A percentile compares a stretch with the other conserved stretches of the same genome.
Evolutionary conservation across 2,329 filamentous ascomycete genomes (phyloP).

Genomic region (Endoconidiophora laricicola): DNA sequence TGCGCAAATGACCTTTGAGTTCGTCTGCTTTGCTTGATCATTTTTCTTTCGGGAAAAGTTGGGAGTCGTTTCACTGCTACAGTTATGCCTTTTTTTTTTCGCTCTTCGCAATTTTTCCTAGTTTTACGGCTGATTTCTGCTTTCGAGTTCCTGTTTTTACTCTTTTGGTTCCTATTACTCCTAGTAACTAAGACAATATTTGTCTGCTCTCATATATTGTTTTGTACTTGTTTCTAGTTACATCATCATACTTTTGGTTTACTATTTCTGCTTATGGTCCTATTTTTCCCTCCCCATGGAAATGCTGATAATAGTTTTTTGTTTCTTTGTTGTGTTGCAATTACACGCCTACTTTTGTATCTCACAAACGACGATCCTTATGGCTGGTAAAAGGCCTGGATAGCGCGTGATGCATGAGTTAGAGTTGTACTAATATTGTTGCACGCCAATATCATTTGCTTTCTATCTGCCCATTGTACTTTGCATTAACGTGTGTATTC

Average conservation of each 20-base stretch:
- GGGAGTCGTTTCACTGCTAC: background rate
- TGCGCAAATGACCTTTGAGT: background rate
- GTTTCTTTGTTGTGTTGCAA: background rate
- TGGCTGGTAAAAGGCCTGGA: conserved; percentile 1
- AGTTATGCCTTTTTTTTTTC: background rate
- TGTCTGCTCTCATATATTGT: background rate
- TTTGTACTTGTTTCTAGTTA: background rate
- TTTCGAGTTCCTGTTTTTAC: background rate
- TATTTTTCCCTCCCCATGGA: too few relatives aligned
- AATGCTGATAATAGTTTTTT: background rate
- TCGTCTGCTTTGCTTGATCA: background rate
- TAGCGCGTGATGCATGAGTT: background rate
- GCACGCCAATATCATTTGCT: too few relatives aligned
- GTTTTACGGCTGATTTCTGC: background rate
- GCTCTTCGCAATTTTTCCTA: background rate
- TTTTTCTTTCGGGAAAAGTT: background rate
- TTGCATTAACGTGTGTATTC: too few relatives aligned
- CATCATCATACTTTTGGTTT: background rate
- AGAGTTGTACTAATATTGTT: background rate
- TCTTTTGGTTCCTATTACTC: background rate
- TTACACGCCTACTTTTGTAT: too few relatives aligned
- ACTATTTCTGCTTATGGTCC: background rate
- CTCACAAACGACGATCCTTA: background rate
- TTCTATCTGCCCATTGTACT: too few relatives aligned
- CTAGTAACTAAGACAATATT: background rate